A percentile compares a stretch with the other conserved stretches of the same genome.
Evolutionary conservation across 192 early-diverging fungal species (phyloP).

Genomic region (Entomortierella parvispora): DNA sequence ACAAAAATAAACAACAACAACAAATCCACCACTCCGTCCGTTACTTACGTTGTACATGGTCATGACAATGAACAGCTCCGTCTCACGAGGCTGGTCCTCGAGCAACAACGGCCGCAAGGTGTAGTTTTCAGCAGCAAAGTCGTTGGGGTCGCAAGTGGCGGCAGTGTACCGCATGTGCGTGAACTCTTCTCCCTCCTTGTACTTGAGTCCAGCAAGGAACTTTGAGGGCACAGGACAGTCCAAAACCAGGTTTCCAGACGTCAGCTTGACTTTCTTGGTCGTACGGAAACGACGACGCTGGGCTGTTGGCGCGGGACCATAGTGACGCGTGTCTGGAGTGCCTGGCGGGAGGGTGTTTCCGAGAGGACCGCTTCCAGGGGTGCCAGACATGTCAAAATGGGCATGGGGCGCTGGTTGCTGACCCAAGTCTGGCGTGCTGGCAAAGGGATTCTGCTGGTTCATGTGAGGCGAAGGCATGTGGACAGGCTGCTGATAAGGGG

Average conservation of each 20-base stretch:
- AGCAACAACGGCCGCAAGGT: slow-evolving; percentile 72
- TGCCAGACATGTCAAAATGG: slow-evolving; percentile 32
- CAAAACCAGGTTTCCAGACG: slow-evolving; percentile 76
- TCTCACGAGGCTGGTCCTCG: slow-evolving; percentile 59
- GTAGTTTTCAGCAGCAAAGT: slow-evolving; percentile 81
- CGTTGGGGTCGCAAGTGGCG: slow-evolving; percentile 86
- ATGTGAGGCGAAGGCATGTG: slow-evolving; percentile 32
- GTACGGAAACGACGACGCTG: slow-evolving; percentile 61
- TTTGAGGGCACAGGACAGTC: slow-evolving; percentile 76
- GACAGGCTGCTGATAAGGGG: slow-evolving; percentile 45
- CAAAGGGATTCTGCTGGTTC: slow-evolving; percentile 33
- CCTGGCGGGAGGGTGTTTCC: slow-evolving; percentile 22
- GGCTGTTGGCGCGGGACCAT: slow-evolving; percentile 53
- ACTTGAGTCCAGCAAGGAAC: slow-evolving; percentile 61
- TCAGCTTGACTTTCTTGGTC: slow-evolving; percentile 68
- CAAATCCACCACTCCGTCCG: not conserved
- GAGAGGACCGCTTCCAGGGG: slow-evolving; percentile 2
- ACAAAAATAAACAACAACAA: slow-evolving; percentile 19
- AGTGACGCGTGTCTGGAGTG: slow-evolving; percentile 47
- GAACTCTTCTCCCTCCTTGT: slow-evolving; percentile 79
- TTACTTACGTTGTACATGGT: slow-evolving; percentile 81
- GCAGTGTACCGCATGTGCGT: slow-evolving; percentile 96
- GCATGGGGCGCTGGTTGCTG: slow-evolving; percentile 24
- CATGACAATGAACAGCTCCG: slow-evolving; percentile 85
- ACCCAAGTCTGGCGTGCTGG: slow-evolving; percentile 22